phyloP scores from a whole-genome alignment of 192 early-diverging fungal genomes.

The Coemansia sp. region DNA sequence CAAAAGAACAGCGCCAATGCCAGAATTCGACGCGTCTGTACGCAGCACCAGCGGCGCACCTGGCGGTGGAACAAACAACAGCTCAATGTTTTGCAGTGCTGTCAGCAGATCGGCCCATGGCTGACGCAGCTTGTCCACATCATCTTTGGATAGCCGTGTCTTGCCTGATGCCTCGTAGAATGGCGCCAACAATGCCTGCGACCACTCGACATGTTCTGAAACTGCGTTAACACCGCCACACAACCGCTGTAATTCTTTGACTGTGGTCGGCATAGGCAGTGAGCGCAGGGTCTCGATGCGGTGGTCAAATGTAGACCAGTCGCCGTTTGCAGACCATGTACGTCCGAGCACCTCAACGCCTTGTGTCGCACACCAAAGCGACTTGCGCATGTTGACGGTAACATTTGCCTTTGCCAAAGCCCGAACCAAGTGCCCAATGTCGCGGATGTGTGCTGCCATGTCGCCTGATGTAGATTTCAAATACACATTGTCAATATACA shows the following conservation, averaged over 20 bases:
- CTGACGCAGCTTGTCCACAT: conserved; percentile 2
- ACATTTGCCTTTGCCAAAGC: conserved; percentile 12
- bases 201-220: conserved; percentile 15
- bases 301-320: conserved; percentile 14
- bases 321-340: neutral
- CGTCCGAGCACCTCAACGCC: conserved; percentile 4
- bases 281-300: conserved; percentile 10
- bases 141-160: conserved; percentile 3
- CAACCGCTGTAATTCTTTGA: conserved; percentile 14
- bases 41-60: conserved; percentile 9
- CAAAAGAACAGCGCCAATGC: neutral
- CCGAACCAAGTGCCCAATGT: neutral
- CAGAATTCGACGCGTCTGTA: conserved; percentile 5
- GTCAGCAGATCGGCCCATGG: conserved; percentile 2
- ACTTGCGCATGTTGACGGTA: conserved; percentile 14
- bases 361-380: neutral
- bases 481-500: conserved; percentile 34
- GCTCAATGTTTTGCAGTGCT: conserved; percentile 6
- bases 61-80: conserved; percentile 15
- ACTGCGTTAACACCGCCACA: conserved; percentile 24
- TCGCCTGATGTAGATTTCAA: conserved; percentile 12
- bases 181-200: conserved; percentile 9
- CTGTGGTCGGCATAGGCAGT: conserved; percentile 14
- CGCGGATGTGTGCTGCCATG: conserved; percentile 8
- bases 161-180: conserved; percentile 10